Conservation (phyloP, 1,284 basidiomycete species). For the Microbotryum lychnidis-dioicae region DNA sequence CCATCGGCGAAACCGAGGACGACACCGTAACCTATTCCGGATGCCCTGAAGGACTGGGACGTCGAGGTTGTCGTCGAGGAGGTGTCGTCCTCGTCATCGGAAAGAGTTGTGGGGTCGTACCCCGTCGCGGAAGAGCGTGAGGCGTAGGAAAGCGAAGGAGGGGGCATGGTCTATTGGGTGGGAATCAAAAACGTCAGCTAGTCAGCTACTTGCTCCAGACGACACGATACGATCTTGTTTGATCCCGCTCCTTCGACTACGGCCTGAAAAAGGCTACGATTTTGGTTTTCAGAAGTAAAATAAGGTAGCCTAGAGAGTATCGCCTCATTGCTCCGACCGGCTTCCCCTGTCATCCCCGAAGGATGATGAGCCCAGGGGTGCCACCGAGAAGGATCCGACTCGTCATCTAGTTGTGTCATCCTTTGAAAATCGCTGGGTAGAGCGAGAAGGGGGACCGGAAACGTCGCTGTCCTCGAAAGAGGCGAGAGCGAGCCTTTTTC, state of each 20-base stretch:
- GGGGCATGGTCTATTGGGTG: constrained; percentile 4
- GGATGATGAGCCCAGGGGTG: constrained; percentile 11
- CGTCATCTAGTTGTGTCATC: constrained; percentile 22
- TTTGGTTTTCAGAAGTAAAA: background rate
- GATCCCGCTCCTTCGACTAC: background rate
- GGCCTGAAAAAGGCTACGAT: background rate
- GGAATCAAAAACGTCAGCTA: background rate
- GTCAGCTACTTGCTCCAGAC: background rate
- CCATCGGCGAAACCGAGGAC: constrained; percentile 27
- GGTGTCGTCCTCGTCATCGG: constrained; percentile 26
- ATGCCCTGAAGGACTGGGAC: background rate
- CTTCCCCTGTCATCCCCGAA: background rate
- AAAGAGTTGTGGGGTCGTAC: constrained; percentile 22
- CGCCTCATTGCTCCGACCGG: background rate
- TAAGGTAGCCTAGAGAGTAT: constrained; percentile 26
- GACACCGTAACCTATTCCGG: constrained; percentile 11
- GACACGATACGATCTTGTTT: background rate
- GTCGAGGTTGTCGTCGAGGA: constrained; percentile 12
- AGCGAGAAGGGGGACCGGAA: too few relatives aligned
- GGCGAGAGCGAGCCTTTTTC: too few relatives aligned
- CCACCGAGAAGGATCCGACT: constrained; percentile 25
- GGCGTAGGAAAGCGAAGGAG: constrained; percentile 16
- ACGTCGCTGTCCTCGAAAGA: too few relatives aligned
- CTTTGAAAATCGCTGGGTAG: background rate
- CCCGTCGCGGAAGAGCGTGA: constrained; percentile 4